These are phyloP conservation scores for Phanerochaete sordida DNA, from an alignment of 768 basidiomycete genomes.

Conservation along the genomic window DNA sequence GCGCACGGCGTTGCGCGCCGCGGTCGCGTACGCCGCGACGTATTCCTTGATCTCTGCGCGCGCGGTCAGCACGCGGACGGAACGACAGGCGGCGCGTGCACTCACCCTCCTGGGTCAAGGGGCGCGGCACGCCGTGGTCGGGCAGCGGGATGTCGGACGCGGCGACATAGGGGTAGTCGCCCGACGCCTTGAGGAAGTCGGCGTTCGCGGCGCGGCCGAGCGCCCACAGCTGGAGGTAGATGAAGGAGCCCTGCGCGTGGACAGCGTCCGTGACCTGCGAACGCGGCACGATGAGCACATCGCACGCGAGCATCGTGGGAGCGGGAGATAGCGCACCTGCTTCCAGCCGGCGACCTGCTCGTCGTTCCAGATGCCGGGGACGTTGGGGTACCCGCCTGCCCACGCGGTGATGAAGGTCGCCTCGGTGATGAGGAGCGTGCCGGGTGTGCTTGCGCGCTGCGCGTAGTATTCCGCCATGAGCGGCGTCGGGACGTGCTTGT, in stretches of 20 bases:
- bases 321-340: conserved; percentile 25
- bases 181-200: conserved; percentile 33
- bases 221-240: conserved; percentile 59
- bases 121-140: conserved; percentile 11
- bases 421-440: conserved; percentile 56
- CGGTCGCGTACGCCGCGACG: conserved; percentile 24
- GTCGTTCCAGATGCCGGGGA: conserved; percentile 63
- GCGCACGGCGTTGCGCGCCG: conserved; percentile 25
- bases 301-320: background rate
- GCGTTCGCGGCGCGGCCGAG: conserved; percentile 41
- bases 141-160: conserved; percentile 28
- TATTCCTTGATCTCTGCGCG: conserved; percentile 33
- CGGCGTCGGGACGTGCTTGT: conserved; percentile 29
- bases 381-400: conserved; percentile 45
- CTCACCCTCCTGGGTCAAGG: conserved; percentile 20
- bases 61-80: background rate
- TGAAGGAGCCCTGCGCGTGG: conserved; percentile 48
- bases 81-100: background rate
- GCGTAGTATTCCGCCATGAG: conserved; percentile 44
- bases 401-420: conserved; percentile 47
- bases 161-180: conserved; percentile 29
- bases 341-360: conserved; percentile 56
- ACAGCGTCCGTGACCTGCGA: conserved; percentile 52
- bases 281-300: background rate
- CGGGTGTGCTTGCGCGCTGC: conserved; percentile 44